Evolutionary conservation across 495 filamentous ascomycete species (phyloP), one percentile per base, ranked within the genome.

Genomic region (Chaetomidium leptoderma): DNA sequence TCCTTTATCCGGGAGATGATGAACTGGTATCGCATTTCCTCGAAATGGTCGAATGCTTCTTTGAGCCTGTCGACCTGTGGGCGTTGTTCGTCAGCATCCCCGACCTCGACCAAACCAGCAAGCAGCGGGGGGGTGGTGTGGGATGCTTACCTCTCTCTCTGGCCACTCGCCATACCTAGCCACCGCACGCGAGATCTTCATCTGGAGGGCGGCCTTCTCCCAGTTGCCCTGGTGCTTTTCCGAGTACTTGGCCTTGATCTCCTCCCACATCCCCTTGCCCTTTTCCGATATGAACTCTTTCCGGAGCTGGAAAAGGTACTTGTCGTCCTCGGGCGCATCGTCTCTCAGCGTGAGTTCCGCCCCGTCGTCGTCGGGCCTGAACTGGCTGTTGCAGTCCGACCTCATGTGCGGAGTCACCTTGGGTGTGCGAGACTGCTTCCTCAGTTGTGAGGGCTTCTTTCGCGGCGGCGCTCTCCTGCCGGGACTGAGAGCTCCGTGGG

Each of bases 241-340:
- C 29, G 73, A 68, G 60, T 74, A 79, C 40, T 72, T 70, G n/a
- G 68, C 66, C 54, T 73, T 74, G 58, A 78, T 79, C 45, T 73
- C 70, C 33, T 77, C 74, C 77, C 77, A 79, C 74, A 79, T 79
- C 2, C 75, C 77, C 63, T 79, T 77, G 33, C 77, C 77, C 55
- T 76, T 77, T 19, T 75, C 74, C 27, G 67, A 63, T n/a, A 72
- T 63, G 57, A 70, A 70, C 51, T 73, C 63, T 43, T 72, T 76
- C 16, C 74, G 67, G 16, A 76, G 65, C 40, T 74, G 67, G 35
- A 78, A 69, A 16, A 79, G 67, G 49, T 61, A 77, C 27, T 69
- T 68, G 60, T 76, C 75, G 27, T 78, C 74, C n/a, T 76, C 73
- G 6, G 76, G 72, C n/a, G 74, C 74, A 21, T 74, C 69, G 52